These are phyloP conservation scores for Apostasia ramifera DNA, from an alignment of 106 monocot genomes.

Conservation along the genomic window DNA sequence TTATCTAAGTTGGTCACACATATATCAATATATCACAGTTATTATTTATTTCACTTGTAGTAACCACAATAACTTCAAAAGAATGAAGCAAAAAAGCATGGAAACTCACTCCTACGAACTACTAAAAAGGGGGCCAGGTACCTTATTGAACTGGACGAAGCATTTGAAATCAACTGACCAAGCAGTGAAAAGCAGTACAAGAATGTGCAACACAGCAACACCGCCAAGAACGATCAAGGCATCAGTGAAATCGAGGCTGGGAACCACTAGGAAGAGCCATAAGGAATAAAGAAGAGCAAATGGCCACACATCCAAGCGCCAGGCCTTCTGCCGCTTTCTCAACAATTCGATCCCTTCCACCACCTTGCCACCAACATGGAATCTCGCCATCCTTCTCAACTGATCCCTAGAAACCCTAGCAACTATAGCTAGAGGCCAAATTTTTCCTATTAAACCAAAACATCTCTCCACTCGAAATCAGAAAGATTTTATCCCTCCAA, in stretches of 20 bases:
- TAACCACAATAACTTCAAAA: too few relatives aligned
- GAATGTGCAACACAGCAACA: conserved; percentile 48
- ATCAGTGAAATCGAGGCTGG: conserved; percentile 71
- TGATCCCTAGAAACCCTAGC: not conserved
- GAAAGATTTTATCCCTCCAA: too few relatives aligned
- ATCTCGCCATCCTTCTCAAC: conserved; percentile 50
- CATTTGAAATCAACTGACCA: conserved; percentile 92
- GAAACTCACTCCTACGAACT: too few relatives aligned
- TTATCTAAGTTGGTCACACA: too few relatives aligned
- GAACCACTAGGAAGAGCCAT: conserved; percentile 60
- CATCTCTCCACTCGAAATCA: too few relatives aligned
- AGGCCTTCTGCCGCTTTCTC: conserved; percentile 45
- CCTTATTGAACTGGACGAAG: conserved; percentile 83
- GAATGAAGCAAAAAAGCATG: too few relatives aligned
- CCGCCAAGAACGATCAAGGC: conserved; percentile 77
- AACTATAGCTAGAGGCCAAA: too few relatives aligned
- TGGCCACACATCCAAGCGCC: conserved; percentile 86
- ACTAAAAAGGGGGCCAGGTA: not conserved
- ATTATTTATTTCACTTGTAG: too few relatives aligned
- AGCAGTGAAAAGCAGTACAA: conserved; percentile 82
- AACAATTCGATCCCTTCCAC: conserved; percentile 74
- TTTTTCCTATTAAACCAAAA: too few relatives aligned
- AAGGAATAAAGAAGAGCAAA: conserved; percentile 63
- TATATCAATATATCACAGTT: too few relatives aligned
- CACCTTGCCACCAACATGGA: conserved; percentile 74